A percentile compares a stretch with the other conserved stretches of the same genome.
These are phyloP conservation scores for Haberlea rhodopensis DNA, from an alignment of 257 asterid species.

Conservation along the genomic window DNA sequence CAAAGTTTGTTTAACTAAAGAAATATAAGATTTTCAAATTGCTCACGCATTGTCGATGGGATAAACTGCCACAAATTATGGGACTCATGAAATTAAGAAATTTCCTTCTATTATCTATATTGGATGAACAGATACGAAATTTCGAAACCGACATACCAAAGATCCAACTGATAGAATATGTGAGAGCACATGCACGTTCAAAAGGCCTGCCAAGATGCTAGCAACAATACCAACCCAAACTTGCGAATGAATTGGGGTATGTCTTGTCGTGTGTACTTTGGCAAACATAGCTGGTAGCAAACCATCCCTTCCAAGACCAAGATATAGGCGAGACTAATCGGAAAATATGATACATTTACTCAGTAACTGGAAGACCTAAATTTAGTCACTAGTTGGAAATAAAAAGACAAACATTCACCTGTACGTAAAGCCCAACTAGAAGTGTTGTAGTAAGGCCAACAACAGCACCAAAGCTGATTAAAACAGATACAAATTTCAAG, in stretches of 20 bases:
- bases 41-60: neutral
- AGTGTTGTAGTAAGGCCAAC: slow-evolving; percentile 96
- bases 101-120: slow-evolving; percentile 12
- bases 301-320: slow-evolving; percentile 97
- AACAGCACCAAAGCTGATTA: slow-evolving; percentile 93
- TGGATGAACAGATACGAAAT: slow-evolving; percentile 6
- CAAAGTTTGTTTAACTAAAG: neutral
- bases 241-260: slow-evolving; percentile 86
- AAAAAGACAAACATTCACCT: slow-evolving; percentile 46
- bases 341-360: slow-evolving; percentile 26
- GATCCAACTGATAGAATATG: slow-evolving; percentile 96
- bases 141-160: slow-evolving; percentile 55
- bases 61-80: neutral
- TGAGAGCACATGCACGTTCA: slow-evolving; percentile 77
- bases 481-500: slow-evolving; percentile 67
- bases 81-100: neutral
- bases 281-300: slow-evolving; percentile 73
- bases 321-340: slow-evolving; percentile 84
- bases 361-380: slow-evolving; percentile 12
- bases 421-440: slow-evolving; percentile 94
- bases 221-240: slow-evolving; percentile 93
- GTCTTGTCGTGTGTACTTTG: slow-evolving; percentile 70
- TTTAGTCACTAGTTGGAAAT: slow-evolving; percentile 12
- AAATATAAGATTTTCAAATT: too few species aligned
- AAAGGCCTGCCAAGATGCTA: slow-evolving; percentile 71